phyloP scores from a whole-genome alignment of 129 eudicot species.

The Arctium lappa region DNA sequence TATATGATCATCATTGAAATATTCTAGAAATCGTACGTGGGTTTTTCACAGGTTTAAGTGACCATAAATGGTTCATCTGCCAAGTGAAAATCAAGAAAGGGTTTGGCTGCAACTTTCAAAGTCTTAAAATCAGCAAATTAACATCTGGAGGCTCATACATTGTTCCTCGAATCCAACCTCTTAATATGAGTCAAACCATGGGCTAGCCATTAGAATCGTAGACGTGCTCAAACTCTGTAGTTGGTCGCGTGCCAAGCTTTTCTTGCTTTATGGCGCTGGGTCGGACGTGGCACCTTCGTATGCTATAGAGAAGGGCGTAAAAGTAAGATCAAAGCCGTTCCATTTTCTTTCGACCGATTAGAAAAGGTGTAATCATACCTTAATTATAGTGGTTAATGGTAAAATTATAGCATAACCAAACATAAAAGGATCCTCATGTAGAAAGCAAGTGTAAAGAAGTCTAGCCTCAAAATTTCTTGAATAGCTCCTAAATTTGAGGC shows the following conservation, averaged over 20 bases:
- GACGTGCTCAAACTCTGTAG: not conserved
- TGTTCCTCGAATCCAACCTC: not conserved
- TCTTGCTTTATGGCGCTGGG: not conserved
- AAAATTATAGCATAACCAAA: not conserved
- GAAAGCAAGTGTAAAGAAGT: not conserved
- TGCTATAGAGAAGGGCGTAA: not conserved
- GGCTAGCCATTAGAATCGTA: not conserved
- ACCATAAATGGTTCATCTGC: not conserved
- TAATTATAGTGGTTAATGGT: not conserved
- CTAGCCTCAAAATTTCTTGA: not conserved
- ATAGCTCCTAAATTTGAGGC: not conserved
- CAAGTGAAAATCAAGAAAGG: not conserved
- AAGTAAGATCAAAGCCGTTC: not conserved
- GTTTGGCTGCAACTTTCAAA: not conserved
- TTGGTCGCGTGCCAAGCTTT: not conserved
- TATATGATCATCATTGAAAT: not conserved
- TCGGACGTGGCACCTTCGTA: not conserved
- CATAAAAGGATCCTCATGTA: not conserved
- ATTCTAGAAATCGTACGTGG: not conserved
- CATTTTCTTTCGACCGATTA: not conserved
- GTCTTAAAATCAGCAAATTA: not conserved
- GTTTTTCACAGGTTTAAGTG: not conserved
- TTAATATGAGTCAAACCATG: not conserved
- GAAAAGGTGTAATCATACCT: not conserved
- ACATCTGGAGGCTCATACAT: not conserved